Evolutionary conservation across 306 rosid genomes (phyloP).

Genomic region (Malus asiatica): DNA sequence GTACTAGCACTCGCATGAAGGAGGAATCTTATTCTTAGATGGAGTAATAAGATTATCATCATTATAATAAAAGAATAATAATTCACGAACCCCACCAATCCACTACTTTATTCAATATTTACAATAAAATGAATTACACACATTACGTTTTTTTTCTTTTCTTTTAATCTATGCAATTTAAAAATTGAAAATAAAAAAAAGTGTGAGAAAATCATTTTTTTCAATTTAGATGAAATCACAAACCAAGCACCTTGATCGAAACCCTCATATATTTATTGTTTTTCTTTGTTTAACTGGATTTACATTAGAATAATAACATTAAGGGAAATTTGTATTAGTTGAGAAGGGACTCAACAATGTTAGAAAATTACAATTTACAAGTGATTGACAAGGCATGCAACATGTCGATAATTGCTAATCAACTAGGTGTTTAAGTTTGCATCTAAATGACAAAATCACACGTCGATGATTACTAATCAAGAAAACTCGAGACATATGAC

Average conservation of each 20-base stretch:
- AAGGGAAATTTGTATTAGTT: not conserved
- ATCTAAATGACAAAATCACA: not conserved
- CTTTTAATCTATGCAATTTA: no score
- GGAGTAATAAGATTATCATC: not conserved
- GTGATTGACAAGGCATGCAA: not conserved
- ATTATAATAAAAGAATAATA: not conserved
- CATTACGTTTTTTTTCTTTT: no score
- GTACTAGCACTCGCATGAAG: not conserved
- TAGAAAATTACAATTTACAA: not conserved
- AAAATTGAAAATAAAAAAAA: no score
- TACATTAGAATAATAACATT: not conserved
- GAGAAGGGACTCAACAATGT: not conserved
- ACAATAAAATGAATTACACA: no score
- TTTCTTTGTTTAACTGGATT: not conserved
- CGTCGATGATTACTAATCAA: not conserved
- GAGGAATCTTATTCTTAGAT: not conserved
- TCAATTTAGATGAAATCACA: not conserved
- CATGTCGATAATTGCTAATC: slow-evolving; percentile 6
- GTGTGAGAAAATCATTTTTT: no score
- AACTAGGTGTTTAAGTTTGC: not conserved
- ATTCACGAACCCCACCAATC: no score
- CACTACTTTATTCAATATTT: not conserved
- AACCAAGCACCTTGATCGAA: not conserved
- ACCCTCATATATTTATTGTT: not conserved
- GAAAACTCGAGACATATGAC: no score